These are phyloP conservation scores for Monosporascus sp. DNA, from an alignment of 2,329 filamentous ascomycete genomes.

Conservation along the genomic window DNA sequence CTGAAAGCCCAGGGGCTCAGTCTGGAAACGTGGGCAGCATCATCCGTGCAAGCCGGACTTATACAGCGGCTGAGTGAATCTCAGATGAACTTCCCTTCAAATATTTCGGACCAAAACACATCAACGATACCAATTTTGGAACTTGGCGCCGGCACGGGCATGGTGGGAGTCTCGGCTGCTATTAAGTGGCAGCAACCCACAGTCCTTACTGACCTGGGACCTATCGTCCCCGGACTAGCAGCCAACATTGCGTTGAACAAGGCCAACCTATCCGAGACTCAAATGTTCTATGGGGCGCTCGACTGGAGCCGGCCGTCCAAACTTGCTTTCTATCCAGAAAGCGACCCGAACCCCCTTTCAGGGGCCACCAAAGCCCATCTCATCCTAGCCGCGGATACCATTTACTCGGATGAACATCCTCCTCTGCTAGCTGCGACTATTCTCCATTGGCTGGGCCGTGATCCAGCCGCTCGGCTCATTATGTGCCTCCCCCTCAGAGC, in stretches of 20 bases:
- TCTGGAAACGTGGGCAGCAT: slow-evolving; percentile 33
- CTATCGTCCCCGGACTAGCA: slow-evolving; percentile 25
- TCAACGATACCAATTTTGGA: slow-evolving; percentile 24
- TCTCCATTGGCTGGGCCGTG: slow-evolving; percentile 26
- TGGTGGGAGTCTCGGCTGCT: slow-evolving; percentile 30
- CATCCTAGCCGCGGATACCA: slow-evolving; percentile 35
- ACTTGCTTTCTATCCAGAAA: slow-evolving; percentile 8
- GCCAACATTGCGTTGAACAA: slow-evolving; percentile 28
- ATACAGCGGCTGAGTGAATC: slow-evolving; percentile 24
- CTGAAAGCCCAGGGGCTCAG: slow-evolving; percentile 26
- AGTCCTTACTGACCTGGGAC: slow-evolving; percentile 28
- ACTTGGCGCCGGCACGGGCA: slow-evolving; percentile 31
- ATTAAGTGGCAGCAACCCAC: slow-evolving; percentile 22
- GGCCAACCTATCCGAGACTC: slow-evolving; percentile 4
- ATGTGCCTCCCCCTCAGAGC: slow-evolving; percentile 33
- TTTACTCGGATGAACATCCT: slow-evolving; percentile 36
- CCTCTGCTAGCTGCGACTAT: slow-evolving; percentile 29
- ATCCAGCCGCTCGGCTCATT: slow-evolving; percentile 24
- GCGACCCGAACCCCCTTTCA: slow-evolving; percentile 1
- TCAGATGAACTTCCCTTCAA: slow-evolving; percentile 4
- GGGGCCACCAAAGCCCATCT: slow-evolving; percentile 24
- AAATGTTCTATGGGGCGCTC: slow-evolving; percentile 22
- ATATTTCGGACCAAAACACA: slow-evolving; percentile 1
- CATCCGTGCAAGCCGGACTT: slow-evolving; percentile 27
- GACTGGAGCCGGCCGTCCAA: slow-evolving; percentile 30